Evolutionary conservation across 495 filamentous ascomycete genomes (phyloP), one percentile per base, ranked within the genome.

Genomic region (Opeltia flavorubescens): DNA sequence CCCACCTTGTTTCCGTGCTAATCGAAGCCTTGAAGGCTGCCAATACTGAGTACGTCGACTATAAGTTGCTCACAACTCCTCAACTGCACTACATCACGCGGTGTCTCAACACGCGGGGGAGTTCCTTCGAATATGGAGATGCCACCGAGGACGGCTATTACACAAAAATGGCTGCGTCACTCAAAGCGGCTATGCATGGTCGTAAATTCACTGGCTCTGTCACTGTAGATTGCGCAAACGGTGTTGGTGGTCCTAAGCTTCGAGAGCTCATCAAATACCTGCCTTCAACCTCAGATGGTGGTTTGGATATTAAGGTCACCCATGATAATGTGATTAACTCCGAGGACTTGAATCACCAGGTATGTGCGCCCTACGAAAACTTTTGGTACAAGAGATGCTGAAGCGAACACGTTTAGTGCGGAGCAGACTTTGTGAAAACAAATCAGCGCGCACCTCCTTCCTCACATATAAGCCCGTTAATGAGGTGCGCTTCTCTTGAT

Each of bases 351-450:
- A 98, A 98, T 62, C 74, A 83, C 25, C 83, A 94, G 57, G 86
- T 89, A 43, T 21, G 28, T 20, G 18, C 21, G 20, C 15, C 23
- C 17, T 3, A 17, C 11, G 21, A 44, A 23, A 28, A 11, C 20
- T 23, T 40, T 9, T 35, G 42, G 4, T 38, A 15, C 13, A 21
- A n/a, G 40, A 2, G 34, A 15, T 17, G 12, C 20, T 35, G 43
- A 43, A 43, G 46, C 42, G 57, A 62, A 55, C 57, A 28, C 27
- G 25, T 44, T 13, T 48, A 93, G 84, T 95, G 86, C 56, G 91
- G 91, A 63, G 91, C 91, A 61, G 91, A 98, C 60, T 95, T 80
- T 50, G 93, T 98, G 50, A 98, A 98, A 64, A 96, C 91, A 11
- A 84, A 86, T 62, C 93, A 96, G 66, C 80, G 88, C 42, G 82